Evolutionary conservation across 805 yeast species (phyloP).

Genomic region (Candida xiaguanensis): DNA sequence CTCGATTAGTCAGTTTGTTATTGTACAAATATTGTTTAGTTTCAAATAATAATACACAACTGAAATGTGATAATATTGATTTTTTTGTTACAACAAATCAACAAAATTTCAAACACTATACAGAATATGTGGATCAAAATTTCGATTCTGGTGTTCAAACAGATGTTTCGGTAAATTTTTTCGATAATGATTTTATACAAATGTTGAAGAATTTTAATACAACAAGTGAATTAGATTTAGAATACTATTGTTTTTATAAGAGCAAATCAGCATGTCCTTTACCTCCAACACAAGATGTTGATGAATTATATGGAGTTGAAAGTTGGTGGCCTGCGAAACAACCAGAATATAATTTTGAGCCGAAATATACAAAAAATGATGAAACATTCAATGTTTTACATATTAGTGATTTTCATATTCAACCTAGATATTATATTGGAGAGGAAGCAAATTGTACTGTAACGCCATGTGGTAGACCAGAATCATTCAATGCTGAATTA

Average conservation of each 20-base stretch:
- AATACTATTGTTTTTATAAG: constrained; percentile 54
- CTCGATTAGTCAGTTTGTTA: constrained; percentile 32
- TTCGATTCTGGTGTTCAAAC: constrained; percentile 21
- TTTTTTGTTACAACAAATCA: constrained; percentile 36
- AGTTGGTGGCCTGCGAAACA: constrained; percentile 36
- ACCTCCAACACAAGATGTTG: constrained; percentile 51
- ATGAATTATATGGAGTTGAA: constrained; percentile 25
- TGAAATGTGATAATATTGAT: constrained; percentile 32
- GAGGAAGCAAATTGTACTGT: constrained; percentile 53
- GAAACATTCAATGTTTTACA: constrained; percentile 59
- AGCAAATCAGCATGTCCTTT: constrained; percentile 40
- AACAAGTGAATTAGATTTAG: constrained; percentile 33
- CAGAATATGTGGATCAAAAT: constrained; percentile 10
- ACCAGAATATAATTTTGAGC: constrained; percentile 21
- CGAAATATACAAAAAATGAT: constrained; percentile 22
- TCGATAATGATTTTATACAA: constrained; percentile 37
- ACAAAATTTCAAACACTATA: constrained; percentile 16
- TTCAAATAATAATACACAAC: constrained; percentile 23
- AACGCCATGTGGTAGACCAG: constrained; percentile 59
- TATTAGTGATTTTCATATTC: constrained; percentile 63
- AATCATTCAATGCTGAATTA: constrained; percentile 35
- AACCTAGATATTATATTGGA: constrained; percentile 51
- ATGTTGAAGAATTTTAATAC: constrained; percentile 32
- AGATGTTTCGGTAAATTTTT: constrained; percentile 27
- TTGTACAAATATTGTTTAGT: constrained; percentile 33